These are phyloP conservation scores for Macrophomina phaseolina DNA, from an alignment of 2,329 filamentous ascomycete genomes.

Conservation along the genomic window DNA sequence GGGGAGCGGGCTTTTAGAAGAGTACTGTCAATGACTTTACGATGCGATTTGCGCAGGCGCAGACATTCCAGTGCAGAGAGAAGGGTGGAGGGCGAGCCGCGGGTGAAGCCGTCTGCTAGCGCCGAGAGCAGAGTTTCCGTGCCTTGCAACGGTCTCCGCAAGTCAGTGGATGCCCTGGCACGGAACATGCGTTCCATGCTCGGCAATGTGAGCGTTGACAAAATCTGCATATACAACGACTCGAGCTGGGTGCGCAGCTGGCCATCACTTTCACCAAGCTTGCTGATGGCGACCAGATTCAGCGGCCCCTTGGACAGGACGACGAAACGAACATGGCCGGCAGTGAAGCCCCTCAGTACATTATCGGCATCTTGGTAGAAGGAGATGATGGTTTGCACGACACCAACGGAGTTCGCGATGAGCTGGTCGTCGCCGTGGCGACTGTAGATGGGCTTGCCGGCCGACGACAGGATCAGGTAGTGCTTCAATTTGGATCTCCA, in stretches of 20 bases:
- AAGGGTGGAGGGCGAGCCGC: slow-evolving; percentile 85
- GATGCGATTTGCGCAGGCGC: slow-evolving; percentile 86
- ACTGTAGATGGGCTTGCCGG: slow-evolving; percentile 97
- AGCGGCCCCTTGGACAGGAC: slow-evolving; percentile 83
- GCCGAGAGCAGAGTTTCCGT: slow-evolving; percentile 91
- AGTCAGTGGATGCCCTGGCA: slow-evolving; percentile 89
- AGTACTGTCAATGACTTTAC: slow-evolving; percentile 83
- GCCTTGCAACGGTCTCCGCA: slow-evolving; percentile 86
- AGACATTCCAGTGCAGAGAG: slow-evolving; percentile 92
- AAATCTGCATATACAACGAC: slow-evolving; percentile 95
- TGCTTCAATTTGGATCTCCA: slow-evolving; percentile 97
- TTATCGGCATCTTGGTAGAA: slow-evolving; percentile 87
- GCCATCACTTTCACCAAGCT: slow-evolving; percentile 86
- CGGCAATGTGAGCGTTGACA: slow-evolving; percentile 92
- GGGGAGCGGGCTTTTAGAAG: slow-evolving; percentile 79
- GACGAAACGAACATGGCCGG: slow-evolving; percentile 85
- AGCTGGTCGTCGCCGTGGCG: slow-evolving; percentile 88
- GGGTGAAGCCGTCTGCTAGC: slow-evolving; percentile 91
- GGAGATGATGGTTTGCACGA: slow-evolving; percentile 96
- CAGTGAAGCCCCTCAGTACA: slow-evolving; percentile 80
- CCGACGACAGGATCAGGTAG: slow-evolving; percentile 93
- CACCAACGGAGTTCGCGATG: slow-evolving; percentile 91
- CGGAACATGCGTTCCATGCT: slow-evolving; percentile 86
- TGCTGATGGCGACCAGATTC: slow-evolving; percentile 92
- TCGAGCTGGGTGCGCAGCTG: slow-evolving; percentile 89